Evolutionary conservation across 1,139 yeast species (phyloP), one percentile per base, ranked within the genome.

Genomic region (Zygosaccharomyces sapae): DNA sequence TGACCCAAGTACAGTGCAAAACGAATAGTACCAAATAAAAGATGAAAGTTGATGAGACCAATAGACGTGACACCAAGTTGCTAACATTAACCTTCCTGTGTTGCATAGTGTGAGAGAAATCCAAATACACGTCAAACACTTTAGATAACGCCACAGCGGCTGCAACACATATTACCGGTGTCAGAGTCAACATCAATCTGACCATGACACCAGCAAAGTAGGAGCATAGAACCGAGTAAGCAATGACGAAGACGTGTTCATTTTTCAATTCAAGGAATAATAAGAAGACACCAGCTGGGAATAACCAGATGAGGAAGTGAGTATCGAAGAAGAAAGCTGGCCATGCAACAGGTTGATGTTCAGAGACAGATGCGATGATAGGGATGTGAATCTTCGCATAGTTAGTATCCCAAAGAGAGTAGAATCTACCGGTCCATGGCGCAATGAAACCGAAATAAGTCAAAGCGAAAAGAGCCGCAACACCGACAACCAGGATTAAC

Each of bases 321-420:
- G 94, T 83, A 68, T 94, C 99, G 67, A 92, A 88, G 77, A 88
- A 92, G 70, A 92, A 94, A 8, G 97, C 82, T 10, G 98, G 96
- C 99, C 99, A 94, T 9, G 98, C 96, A 20, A 98, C 92, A 50
- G 99, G 99, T 74, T 94, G 99, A 74, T 94, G 99, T 72, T 94
- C 99, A 10, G 96, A 87, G 44, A 94, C 99, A 2, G 97, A 90
- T 1, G 98, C 98, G 70, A 94, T 94, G 65, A 94, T 94, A 45
- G 99, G 99, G 61, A 94, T 94, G 67, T 94, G 98, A 56, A 92
- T 86, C 73, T 89, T 92, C 54, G 99, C 99, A 63, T 94, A 94
- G 66, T 79, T 86, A 3, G 98, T 92, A 68, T 94, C 98, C 98
- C 98, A 94, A 57, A 94, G 74, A 4, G 97, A 90, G 72, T 94